Evolutionary conservation across 164 flowering plant species (phyloP).

Genomic region (Vitis rupestris): DNA sequence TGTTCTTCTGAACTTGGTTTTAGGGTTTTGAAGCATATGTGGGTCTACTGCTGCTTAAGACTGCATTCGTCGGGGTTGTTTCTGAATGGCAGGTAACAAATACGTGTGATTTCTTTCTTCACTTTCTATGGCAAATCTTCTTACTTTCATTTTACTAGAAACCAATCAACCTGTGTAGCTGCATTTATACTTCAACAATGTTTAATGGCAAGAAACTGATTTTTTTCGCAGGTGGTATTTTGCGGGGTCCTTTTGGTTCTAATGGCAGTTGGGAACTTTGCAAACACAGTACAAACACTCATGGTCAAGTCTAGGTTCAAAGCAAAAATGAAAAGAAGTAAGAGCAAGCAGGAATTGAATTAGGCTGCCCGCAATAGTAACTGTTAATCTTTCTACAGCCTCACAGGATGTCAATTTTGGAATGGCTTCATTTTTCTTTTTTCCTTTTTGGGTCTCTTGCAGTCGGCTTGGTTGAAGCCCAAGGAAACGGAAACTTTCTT

Average conservation of each 20-base stretch:
- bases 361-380: constrained; percentile 18
- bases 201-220: constrained; percentile 1
- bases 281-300: constrained; percentile 82
- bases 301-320: constrained; percentile 80
- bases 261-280: constrained; percentile 94
- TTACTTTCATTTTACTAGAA: neutral
- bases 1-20: constrained; percentile 14
- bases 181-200: neutral
- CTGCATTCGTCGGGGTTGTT: constrained; percentile 65
- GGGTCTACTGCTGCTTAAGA: constrained; percentile 70
- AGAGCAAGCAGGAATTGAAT: constrained; percentile 64
- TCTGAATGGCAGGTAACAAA: constrained; percentile 91
- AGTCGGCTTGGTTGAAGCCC: neutral
- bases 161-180: neutral
- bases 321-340: constrained; percentile 85
- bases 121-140: neutral
- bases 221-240: constrained; percentile 56
- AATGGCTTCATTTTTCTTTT: constrained; percentile 1
- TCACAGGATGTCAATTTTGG: constrained; percentile 16
- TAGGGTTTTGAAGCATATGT: constrained; percentile 96
- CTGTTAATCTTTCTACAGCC: constrained; percentile 5
- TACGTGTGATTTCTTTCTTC: neutral
- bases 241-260: constrained; percentile 81
- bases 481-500: constrained; percentile 6
- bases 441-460: too few relatives aligned